Conservation (phyloP, 2,329 filamentous ascomycete species). For the Periconia digitata region DNA sequence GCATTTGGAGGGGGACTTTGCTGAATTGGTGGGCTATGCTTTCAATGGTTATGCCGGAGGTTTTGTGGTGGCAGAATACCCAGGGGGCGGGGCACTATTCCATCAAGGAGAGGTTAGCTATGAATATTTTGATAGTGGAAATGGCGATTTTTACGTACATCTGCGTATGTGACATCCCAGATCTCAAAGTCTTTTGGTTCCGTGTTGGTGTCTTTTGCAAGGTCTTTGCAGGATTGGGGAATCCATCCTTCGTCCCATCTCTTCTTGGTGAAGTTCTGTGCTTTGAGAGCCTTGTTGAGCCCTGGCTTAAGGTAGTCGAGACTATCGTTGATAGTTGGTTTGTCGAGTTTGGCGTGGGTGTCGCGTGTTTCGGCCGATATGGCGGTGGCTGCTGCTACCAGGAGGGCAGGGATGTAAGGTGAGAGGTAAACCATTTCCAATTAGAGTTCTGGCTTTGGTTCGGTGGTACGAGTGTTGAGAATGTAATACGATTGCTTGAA, state of each 20-base stretch:
- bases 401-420: background rate
- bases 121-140: too few relatives aligned
- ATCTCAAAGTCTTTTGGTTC: slow-evolving; percentile 3
- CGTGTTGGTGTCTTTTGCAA: background rate
- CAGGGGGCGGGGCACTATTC: slow-evolving; percentile 5
- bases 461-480: too few relatives aligned
- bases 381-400: background rate
- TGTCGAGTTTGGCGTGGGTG: slow-evolving; percentile 1
- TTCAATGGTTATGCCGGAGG: slow-evolving; percentile 5
- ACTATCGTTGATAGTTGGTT: slow-evolving; percentile 2
- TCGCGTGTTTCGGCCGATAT: background rate
- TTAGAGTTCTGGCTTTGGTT: too few relatives aligned
- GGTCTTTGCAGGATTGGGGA: slow-evolving; percentile 4
- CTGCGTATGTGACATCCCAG: slow-evolving; percentile 4
- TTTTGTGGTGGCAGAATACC: slow-evolving; percentile 12
- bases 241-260: slow-evolving; percentile 3
- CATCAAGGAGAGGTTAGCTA: too few relatives aligned
- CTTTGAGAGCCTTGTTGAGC: slow-evolving; percentile 3
- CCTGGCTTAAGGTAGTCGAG: slow-evolving; percentile 5
- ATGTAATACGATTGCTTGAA: too few relatives aligned
- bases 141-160: too few relatives aligned
- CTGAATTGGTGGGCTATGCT: slow-evolving; percentile 7
- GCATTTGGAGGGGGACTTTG: slow-evolving; percentile 10
- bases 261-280: slow-evolving; percentile 1
- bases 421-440: background rate